Base-by-base conservation (phyloP, 768 basidiomycete genomes). In the Boletus bicolor region DNA sequence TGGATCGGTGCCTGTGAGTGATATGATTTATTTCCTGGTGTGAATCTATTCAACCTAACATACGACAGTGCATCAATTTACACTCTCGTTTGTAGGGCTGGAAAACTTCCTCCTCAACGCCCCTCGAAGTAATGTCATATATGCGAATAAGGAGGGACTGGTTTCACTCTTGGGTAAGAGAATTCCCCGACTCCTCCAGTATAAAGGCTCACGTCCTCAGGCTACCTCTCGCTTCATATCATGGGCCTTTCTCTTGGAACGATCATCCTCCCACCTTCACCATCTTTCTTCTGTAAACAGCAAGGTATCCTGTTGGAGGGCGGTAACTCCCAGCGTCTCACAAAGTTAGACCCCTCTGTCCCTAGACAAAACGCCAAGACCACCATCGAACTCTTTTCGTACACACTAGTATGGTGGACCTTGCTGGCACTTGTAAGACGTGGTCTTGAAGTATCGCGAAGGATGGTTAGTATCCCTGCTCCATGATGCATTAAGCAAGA, bases 141-240 rank as follows among this genome's bases (percentile, higher is more conserved):
- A 82, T 35, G 80, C 83, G 19, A 98, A 99, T 76, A 97, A 97
- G 66, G 97, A 99, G 69, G 97, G 97, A 0, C 66, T 99, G 21
- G 77, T 88, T 34, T 93, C 91, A 1, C 77, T 96, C 19, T 70
- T 82, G 52, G 92, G 90, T 87, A 52, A 54, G 72, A 50, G 5
- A 28, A 21, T 11, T 44, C 30, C 44, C 38, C n/a, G 35, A 21
- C 12, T 9, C 11, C 37, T 24, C 45, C 44, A 21, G 24, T 37
- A 26, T 28, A 19, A 49, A 35, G 37, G 17, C 53, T 56, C 51
- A 64, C 49, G 8, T 21, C 37, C 9, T 14, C 60, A 86, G 96
- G 97, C 5, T 98, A 98, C 71, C 79, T 98, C 17, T 81, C 95
- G 0, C 85, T 98, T 59, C 93, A 96, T 65, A 75, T 97, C 12